Conservation (phyloP, 225 moss, liverwort and hornwort genomes). For the Polytrichum formosum region DNA sequence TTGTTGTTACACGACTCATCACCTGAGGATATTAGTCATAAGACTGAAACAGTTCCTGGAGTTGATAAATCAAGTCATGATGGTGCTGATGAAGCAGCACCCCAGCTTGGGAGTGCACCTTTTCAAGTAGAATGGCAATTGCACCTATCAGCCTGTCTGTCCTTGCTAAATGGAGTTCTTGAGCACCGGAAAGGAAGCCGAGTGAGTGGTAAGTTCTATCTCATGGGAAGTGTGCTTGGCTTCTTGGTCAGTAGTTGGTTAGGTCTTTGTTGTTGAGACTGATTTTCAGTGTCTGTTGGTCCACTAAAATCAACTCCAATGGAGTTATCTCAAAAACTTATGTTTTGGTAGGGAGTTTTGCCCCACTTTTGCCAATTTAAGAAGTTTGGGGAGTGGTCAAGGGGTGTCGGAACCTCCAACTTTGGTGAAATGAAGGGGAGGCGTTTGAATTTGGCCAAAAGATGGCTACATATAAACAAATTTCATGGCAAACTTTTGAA, state of each 20-base stretch:
- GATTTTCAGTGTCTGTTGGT: too few species aligned
- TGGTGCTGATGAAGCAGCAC: slow-evolving; percentile 21
- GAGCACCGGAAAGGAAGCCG: slow-evolving; percentile 89
- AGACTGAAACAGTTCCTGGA: slow-evolving; percentile 11
- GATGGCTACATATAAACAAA: too few species aligned
- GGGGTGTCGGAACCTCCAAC: too few species aligned
- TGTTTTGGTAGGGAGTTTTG: not conserved
- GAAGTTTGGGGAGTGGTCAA: too few species aligned
- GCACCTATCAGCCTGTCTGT: slow-evolving; percentile 69
- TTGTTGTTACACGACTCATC: not conserved
- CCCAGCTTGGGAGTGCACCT: slow-evolving; percentile 6
- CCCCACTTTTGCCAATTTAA: not conserved
- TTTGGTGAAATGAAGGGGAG: too few species aligned
- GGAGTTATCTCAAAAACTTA: not conserved
- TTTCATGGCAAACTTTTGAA: too few species aligned
- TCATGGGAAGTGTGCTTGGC: too few species aligned
- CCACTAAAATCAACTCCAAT: too few species aligned
- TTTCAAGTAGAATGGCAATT: slow-evolving; percentile 38
- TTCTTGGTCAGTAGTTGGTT: too few species aligned
- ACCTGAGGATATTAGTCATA: slow-evolving; percentile 18
- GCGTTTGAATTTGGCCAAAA: too few species aligned
- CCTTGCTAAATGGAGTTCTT: slow-evolving; percentile 66
- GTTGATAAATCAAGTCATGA: slow-evolving; percentile 10
- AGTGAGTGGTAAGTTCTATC: slow-evolving; percentile 53
- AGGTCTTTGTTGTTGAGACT: too few species aligned